Evolutionary conservation across 176 grass and related monocot species (phyloP).

Genomic region (Aegilops speltoides): DNA sequence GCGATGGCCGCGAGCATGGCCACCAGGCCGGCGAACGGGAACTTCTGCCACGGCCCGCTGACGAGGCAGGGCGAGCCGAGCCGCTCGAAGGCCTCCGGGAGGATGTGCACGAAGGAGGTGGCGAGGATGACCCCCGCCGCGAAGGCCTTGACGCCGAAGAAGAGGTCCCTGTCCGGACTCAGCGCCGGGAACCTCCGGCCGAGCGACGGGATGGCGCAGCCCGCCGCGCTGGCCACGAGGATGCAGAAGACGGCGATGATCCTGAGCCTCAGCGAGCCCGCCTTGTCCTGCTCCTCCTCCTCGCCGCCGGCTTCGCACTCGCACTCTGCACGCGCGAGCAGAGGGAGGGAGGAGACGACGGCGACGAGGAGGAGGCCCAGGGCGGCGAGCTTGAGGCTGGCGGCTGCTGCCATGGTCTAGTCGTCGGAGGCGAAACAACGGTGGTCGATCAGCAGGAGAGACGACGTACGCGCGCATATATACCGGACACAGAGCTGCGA

Average conservation of each 20-base stretch:
- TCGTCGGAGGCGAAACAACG: background rate
- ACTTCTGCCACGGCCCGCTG: slow-evolving; percentile 45
- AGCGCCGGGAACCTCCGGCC: slow-evolving; percentile 45
- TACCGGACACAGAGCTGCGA: background rate
- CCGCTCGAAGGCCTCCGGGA: slow-evolving; percentile 53
- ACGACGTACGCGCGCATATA: background rate
- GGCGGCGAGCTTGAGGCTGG: background rate
- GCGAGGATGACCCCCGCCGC: slow-evolving; percentile 80
- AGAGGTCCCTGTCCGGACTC: slow-evolving; percentile 42
- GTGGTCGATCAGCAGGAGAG: background rate
- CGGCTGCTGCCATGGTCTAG: background rate
- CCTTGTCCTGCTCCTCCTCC: slow-evolving; percentile 32
- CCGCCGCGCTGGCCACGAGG: slow-evolving; percentile 39
- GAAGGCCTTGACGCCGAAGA: slow-evolving; percentile 77
- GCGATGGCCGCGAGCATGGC: slow-evolving; percentile 75
- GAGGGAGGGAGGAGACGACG: slow-evolving; percentile 9
- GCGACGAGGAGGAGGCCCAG: slow-evolving; percentile 6
- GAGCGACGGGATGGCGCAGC: slow-evolving; percentile 43
- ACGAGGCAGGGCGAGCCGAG: slow-evolving; percentile 62
- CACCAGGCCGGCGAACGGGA: slow-evolving; percentile 52
- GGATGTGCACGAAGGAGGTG: slow-evolving; percentile 74
- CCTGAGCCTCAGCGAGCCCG: slow-evolving; percentile 38
- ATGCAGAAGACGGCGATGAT: slow-evolving; percentile 75
- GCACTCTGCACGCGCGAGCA: slow-evolving; percentile 27
- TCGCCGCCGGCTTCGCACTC: slow-evolving; percentile 23